Evolutionary conservation across 257 asterid genomes (phyloP).

Genomic region (Anisodus acutangulus): DNA sequence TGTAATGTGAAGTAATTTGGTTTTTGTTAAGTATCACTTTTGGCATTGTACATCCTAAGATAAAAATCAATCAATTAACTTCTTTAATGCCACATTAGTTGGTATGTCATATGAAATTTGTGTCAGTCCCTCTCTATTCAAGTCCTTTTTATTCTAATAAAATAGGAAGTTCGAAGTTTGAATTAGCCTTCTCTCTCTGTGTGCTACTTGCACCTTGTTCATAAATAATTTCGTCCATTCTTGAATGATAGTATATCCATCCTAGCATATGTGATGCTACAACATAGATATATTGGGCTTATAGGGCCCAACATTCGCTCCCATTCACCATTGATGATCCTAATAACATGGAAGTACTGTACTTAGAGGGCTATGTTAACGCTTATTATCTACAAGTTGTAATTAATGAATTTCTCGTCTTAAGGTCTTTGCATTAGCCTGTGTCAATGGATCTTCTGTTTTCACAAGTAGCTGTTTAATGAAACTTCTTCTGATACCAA

Average conservation of each 20-base stretch:
- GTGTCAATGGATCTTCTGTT: slow-evolving; percentile 5
- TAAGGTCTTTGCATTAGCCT: background rate
- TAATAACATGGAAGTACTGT: background rate
- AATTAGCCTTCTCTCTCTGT: no score
- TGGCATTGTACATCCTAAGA: no score
- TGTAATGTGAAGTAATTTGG: no score
- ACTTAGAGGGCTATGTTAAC: background rate
- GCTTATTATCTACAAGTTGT: slow-evolving; percentile 8
- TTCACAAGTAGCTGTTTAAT: slow-evolving; percentile 5
- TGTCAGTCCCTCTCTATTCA: background rate
- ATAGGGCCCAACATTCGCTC: background rate
- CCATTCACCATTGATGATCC: background rate
- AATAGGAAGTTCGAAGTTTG: no score
- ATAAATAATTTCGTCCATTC: background rate
- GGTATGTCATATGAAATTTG: no score
- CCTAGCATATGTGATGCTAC: background rate
- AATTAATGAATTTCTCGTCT: background rate
- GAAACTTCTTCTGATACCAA: slow-evolving; percentile 1
- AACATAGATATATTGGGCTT: background rate
- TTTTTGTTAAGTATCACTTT: no score
- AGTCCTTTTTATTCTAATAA: no score
- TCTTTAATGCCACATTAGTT: no score
- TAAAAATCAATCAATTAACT: no score
- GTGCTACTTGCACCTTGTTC: background rate
- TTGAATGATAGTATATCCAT: slow-evolving; percentile 11